Conservation (phyloP, 345 rosid species). For the Lepidium sativum region DNA sequence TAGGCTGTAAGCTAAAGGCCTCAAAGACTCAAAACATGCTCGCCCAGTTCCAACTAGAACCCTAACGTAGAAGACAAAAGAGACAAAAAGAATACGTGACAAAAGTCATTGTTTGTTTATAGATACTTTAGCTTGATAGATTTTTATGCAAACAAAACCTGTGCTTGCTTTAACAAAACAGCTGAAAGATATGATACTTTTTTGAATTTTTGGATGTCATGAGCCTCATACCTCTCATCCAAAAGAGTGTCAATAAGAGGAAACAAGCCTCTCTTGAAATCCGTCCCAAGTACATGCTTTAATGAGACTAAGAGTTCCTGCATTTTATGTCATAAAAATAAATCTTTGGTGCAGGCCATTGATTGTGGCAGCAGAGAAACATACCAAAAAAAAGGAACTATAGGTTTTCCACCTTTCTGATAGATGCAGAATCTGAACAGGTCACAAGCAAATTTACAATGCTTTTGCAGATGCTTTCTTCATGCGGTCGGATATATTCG, state of each 20-base stretch:
- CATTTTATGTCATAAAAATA: constrained; percentile 25
- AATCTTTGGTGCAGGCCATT: constrained; percentile 1
- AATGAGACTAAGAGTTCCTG: constrained; percentile 95
- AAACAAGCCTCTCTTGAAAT: constrained; percentile 95
- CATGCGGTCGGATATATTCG: constrained; percentile 93
- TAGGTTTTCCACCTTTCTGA: constrained; percentile 60
- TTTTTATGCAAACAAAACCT: neutral
- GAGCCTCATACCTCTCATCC: constrained; percentile 69
- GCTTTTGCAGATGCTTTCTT: constrained; percentile 94
- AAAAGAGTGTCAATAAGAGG: constrained; percentile 91
- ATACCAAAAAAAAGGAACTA: neutral
- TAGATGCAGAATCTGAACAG: constrained; percentile 94
- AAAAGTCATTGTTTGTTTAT: constrained; percentile 8
- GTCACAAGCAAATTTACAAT: constrained; percentile 97
- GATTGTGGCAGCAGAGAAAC: neutral
- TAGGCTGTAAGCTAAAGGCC: constrained; percentile 97
- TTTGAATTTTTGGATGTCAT: neutral
- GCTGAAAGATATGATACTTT: neutral
- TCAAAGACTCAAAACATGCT: constrained; percentile 93
- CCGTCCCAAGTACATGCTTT: constrained; percentile 96
- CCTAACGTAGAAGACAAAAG: constrained; percentile 33
- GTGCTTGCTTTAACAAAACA: neutral
- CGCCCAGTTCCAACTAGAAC: constrained; percentile 97
- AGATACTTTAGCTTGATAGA: neutral
- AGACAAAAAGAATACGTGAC: neutral